Evolutionary conservation across 345 rosid species (phyloP).

Genomic region (Hibiscus trionum): DNA sequence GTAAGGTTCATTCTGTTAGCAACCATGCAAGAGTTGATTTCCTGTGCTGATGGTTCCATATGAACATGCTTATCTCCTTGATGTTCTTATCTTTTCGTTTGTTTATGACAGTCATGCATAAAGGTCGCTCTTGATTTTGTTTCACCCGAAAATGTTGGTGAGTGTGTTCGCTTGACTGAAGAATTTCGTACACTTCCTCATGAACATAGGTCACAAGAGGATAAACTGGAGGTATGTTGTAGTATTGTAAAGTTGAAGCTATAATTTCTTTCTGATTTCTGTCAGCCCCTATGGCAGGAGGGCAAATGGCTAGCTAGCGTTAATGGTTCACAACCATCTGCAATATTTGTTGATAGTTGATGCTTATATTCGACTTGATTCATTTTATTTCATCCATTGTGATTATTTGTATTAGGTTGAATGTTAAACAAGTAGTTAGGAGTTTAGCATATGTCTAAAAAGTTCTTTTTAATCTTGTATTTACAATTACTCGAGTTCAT

Average conservation of each 20-base stretch:
- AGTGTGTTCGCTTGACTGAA: constrained; percentile 46
- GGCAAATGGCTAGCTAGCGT: not conserved
- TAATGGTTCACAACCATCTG: not conserved
- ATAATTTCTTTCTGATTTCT: not conserved
- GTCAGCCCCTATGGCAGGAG: not conserved
- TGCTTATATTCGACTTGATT: not conserved
- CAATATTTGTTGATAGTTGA: not conserved
- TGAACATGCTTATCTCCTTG: not conserved
- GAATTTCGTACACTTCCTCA: constrained; percentile 43
- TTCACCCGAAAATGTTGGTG: constrained; percentile 50
- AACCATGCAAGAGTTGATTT: not conserved
- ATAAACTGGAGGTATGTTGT: constrained; percentile 37
- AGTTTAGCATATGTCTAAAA: not conserved
- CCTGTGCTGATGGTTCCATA: not conserved
- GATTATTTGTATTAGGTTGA: not conserved
- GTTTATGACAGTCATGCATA: constrained; percentile 32
- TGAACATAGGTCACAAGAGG: constrained; percentile 41
- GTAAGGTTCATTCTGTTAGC: not conserved
- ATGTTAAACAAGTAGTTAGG: not conserved
- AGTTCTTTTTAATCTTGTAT: not conserved
- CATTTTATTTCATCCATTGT: not conserved
- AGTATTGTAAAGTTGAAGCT: not conserved
- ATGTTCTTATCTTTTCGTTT: not conserved
- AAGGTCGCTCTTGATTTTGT: constrained; percentile 52
- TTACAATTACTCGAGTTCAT: not conserved